phyloP scores from a whole-genome alignment of 1,284 basidiomycete genomes.

The Malassezia arunalokei region DNA sequence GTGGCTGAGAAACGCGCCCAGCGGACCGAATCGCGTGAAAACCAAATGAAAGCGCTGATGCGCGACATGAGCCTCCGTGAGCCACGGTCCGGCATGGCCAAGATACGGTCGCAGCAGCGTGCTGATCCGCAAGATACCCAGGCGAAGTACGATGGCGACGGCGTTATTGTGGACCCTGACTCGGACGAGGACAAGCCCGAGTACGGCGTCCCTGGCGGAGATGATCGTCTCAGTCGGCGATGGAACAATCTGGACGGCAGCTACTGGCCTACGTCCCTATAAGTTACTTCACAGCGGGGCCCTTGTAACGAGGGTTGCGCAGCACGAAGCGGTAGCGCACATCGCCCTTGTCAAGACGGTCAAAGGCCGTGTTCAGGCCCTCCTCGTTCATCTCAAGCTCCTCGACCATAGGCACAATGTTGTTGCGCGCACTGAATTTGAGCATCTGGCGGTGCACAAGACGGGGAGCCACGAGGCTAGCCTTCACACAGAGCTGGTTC shows the following conservation, averaged over 20 bases:
- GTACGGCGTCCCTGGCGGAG: constrained; percentile 9
- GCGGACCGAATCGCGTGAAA: constrained; percentile 56
- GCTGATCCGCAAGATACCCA: constrained; percentile 7
- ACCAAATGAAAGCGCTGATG: constrained; percentile 71
- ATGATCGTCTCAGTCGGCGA: constrained; percentile 6
- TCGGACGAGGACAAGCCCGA: constrained; percentile 35
- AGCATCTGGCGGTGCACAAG: constrained; percentile 35
- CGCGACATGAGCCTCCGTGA: constrained; percentile 58
- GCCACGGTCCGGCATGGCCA: constrained; percentile 29
- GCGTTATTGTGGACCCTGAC: constrained; percentile 42
- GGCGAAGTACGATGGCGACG: constrained; percentile 39
- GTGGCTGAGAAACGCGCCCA: constrained; percentile 52
- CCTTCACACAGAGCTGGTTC: constrained; percentile 30
- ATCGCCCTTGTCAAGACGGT: constrained; percentile 35
- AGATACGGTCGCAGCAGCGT: constrained; percentile 25
- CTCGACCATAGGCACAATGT: constrained; percentile 35
- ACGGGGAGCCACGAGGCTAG: constrained; percentile 31
- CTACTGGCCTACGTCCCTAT: constrained; percentile 10
- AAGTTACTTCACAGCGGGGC: background rate
- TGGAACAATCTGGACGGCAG: constrained; percentile 15
- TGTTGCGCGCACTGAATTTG: constrained; percentile 27
- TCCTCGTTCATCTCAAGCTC: constrained; percentile 38
- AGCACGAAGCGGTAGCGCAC: constrained; percentile 40
- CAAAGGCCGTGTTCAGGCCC: constrained; percentile 32
- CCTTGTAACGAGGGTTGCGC: constrained; percentile 13